phyloP scores from a whole-genome alignment of 2,329 filamentous ascomycete species.

The Diaporthe batatas region DNA sequence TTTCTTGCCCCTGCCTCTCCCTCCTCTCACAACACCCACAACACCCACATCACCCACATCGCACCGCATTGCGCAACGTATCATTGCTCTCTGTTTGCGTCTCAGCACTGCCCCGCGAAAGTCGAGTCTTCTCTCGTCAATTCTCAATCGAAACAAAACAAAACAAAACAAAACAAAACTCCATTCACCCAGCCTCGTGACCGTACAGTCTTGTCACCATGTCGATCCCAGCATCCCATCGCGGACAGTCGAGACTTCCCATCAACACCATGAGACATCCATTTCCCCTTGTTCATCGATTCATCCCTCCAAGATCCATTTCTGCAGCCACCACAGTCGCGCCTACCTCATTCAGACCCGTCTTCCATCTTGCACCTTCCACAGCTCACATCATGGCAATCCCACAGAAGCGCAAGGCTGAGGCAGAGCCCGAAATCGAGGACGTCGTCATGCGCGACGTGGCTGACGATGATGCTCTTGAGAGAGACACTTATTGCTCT shows the following conservation, averaged over 20 bases:
- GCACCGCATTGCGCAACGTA: background rate
- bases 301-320: background rate
- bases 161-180: background rate
- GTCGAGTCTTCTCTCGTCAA: constrained; percentile 1
- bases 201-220: background rate
- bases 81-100: background rate
- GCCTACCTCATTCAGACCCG: constrained; percentile 8
- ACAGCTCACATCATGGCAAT: constrained; percentile 28
- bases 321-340: constrained; percentile 13
- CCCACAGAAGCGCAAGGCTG: constrained; percentile 32
- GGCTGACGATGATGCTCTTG: background rate
- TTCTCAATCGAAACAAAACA: background rate
- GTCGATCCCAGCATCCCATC: constrained; percentile 8
- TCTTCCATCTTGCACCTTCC: constrained; percentile 11
- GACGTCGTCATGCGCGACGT: constrained; percentile 38
- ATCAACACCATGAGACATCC: background rate
- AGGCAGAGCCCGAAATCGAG: constrained; percentile 22
- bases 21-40: background rate
- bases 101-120: background rate
- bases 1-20: background rate
- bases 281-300: background rate
- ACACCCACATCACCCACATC: background rate
- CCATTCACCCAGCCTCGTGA: background rate
- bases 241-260: constrained; percentile 10
- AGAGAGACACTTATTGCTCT: constrained; percentile 11